phyloP scores from a whole-genome alignment of 345 rosid genomes.

The Brassica rapa region DNA sequence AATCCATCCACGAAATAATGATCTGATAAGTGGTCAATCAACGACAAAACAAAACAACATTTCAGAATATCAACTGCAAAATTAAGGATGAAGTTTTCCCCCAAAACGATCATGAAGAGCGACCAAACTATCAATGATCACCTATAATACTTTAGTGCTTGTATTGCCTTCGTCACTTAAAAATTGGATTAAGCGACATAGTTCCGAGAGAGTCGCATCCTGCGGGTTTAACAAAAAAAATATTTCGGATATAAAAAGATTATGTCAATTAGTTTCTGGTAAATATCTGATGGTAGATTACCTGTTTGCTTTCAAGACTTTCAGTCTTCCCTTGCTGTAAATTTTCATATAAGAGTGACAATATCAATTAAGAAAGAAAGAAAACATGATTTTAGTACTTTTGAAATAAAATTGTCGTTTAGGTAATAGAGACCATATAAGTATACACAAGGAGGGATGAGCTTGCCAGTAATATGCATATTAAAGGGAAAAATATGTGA shows the following conservation, averaged over 20 bases:
- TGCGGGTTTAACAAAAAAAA: slow-evolving; percentile 30
- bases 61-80: too few relatives aligned
- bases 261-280: neutral
- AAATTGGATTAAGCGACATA: slow-evolving; percentile 65
- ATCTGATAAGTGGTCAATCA: too few relatives aligned
- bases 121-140: neutral
- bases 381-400: neutral
- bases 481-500: slow-evolving; percentile 15
- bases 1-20: too few relatives aligned
- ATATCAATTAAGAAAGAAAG: neutral
- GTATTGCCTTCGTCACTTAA: slow-evolving; percentile 57
- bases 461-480: neutral
- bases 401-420: neutral
- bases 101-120: slow-evolving; percentile 1
- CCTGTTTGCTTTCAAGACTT: slow-evolving; percentile 78
- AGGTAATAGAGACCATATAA: neutral
- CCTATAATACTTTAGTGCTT: slow-evolving; percentile 35
- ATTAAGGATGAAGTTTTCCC: too few relatives aligned
- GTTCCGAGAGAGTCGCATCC: slow-evolving; percentile 74
- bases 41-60: too few relatives aligned
- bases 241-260: neutral
- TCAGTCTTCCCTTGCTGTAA: slow-evolving; percentile 82
- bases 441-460: neutral
- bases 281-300: slow-evolving; percentile 23
- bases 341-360: slow-evolving; percentile 20